Conservation (phyloP, 2,329 filamentous ascomycete genomes). For the Venturia aucupariae region DNA sequence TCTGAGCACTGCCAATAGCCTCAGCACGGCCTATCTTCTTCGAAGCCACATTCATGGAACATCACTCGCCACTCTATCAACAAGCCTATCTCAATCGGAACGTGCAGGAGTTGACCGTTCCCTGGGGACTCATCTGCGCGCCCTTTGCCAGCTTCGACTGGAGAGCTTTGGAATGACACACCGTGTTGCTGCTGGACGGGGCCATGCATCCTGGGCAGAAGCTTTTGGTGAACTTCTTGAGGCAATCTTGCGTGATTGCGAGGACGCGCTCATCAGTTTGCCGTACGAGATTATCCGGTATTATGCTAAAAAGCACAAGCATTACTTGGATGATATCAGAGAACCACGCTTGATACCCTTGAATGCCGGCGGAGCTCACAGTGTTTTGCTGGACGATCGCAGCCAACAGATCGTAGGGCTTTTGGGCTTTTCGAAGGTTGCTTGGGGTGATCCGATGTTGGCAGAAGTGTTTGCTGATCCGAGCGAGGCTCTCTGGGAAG, state of each 20-base stretch:
- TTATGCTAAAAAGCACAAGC: conserved; percentile 35
- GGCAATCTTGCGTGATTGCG: conserved; percentile 44
- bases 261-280: conserved; percentile 49
- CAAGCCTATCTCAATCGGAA: conserved; percentile 27
- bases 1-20: conserved; percentile 9
- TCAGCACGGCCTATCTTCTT: conserved; percentile 26
- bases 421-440: conserved; percentile 42
- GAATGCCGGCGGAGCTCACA: conserved; percentile 38
- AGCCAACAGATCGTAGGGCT: conserved; percentile 42
- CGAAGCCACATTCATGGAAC: conserved; percentile 27
- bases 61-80: conserved; percentile 24
- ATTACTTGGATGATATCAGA: conserved; percentile 41
- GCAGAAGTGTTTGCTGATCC: conserved; percentile 39
- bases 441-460: conserved; percentile 50
- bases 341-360: conserved; percentile 43
- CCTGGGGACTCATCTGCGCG: conserved; percentile 32
- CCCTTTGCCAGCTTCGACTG: conserved; percentile 37
- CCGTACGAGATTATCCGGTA: conserved; percentile 47
- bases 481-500: conserved; percentile 33
- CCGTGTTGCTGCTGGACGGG: conserved; percentile 36
- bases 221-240: conserved; percentile 46
- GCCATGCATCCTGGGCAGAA: conserved; percentile 43
- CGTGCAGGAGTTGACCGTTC: conserved; percentile 31
- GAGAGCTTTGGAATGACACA: conserved; percentile 42
- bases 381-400: conserved; percentile 42